Evolutionary conservation across 805 yeast species (phyloP).

Genomic region (Myxozyma nipponensis): DNA sequence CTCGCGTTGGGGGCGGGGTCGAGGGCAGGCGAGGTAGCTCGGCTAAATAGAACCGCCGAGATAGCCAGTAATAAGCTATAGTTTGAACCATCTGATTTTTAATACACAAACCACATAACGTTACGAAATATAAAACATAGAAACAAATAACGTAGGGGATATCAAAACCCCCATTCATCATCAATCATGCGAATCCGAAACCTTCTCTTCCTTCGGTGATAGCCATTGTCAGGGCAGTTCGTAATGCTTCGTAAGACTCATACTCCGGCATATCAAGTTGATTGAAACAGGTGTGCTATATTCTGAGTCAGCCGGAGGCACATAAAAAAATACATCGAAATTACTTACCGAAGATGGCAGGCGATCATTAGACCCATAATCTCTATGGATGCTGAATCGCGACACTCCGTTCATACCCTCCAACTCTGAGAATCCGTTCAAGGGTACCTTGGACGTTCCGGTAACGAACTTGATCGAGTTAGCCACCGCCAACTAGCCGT

Average conservation of each 20-base stretch:
- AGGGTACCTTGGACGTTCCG: constrained; percentile 94
- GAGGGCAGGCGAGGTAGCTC: too few relatives aligned
- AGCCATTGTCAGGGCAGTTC: constrained; percentile 77
- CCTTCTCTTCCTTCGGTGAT: constrained; percentile 95
- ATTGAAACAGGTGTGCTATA: constrained; percentile 95
- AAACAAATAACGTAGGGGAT: too few relatives aligned
- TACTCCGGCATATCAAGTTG: constrained; percentile 92
- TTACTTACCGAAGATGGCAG: constrained; percentile 67
- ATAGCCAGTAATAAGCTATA: too few relatives aligned
- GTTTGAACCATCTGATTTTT: too few relatives aligned
- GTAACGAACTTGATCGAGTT: constrained; percentile 60
- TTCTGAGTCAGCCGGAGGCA: neutral
- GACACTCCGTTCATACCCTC: constrained; percentile 83
- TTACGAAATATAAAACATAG: too few relatives aligned
- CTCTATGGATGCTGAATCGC: constrained; percentile 84
- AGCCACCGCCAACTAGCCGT: neutral
- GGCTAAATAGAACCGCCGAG: too few relatives aligned
- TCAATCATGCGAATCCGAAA: constrained; percentile 77
- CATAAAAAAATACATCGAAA: neutral
- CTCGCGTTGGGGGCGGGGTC: too few relatives aligned
- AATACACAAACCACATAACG: too few relatives aligned
- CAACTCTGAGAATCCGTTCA: constrained; percentile 86
- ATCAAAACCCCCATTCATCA: neutral
- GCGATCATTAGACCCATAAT: constrained; percentile 78
- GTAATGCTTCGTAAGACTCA: constrained; percentile 77